Evolutionary conservation across 495 filamentous ascomycete species (phyloP).

Genomic region (Gamarada debralockiae): DNA sequence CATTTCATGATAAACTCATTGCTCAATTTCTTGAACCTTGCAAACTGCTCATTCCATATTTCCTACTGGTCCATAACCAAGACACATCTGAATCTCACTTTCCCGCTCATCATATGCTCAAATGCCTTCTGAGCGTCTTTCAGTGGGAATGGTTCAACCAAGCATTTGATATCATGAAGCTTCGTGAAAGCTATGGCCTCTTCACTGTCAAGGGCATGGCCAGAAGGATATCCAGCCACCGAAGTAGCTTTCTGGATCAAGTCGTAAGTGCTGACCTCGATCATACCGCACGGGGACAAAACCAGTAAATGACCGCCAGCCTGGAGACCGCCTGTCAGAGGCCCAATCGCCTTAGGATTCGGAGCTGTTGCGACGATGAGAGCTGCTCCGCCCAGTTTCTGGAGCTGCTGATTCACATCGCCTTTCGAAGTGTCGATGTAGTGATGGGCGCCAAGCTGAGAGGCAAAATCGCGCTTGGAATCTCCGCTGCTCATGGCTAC

Average conservation of each 20-base stretch:
- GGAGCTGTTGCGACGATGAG: constrained; percentile 64
- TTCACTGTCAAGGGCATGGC: constrained; percentile 60
- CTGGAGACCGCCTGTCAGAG: constrained; percentile 52
- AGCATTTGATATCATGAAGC: constrained; percentile 53
- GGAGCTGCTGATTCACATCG: constrained; percentile 45
- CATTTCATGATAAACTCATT: too few relatives aligned
- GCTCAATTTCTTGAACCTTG: too few relatives aligned
- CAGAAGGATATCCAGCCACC: constrained; percentile 59
- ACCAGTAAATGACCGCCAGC: constrained; percentile 56
- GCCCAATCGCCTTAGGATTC: constrained; percentile 46
- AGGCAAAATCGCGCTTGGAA: constrained; percentile 55
- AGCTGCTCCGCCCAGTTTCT: constrained; percentile 56
- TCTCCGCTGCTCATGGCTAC: constrained; percentile 56
- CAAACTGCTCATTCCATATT: too few relatives aligned
- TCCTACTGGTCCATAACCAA: constrained; percentile 53
- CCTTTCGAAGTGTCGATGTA: constrained; percentile 59
- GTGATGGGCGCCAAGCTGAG: constrained; percentile 60
- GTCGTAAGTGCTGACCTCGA: constrained; percentile 44
- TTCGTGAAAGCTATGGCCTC: constrained; percentile 61
- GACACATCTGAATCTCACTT: constrained; percentile 47
- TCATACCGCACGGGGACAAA: constrained; percentile 48
- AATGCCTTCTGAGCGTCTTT: constrained; percentile 51
- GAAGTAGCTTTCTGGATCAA: constrained; percentile 47
- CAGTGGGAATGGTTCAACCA: constrained; percentile 61
- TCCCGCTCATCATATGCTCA: constrained; percentile 40